Base-by-base conservation (phyloP, 768 basidiomycete species). In the Rhizopogon rudus region DNA sequence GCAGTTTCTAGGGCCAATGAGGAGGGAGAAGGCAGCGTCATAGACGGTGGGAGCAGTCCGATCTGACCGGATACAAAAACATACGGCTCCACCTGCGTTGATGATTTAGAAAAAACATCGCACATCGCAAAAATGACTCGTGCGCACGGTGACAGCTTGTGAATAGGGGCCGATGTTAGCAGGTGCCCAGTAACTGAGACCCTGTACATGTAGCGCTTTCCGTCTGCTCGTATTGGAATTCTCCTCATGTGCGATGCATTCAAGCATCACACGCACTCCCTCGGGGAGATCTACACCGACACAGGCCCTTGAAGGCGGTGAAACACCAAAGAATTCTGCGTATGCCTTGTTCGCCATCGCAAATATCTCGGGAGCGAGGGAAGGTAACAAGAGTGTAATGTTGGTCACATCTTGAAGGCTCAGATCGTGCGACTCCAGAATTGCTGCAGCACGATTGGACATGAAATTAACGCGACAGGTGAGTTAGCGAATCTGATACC, bases 121-220 rank as follows among this genome's bases (percentile, higher is more conserved):
- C 35, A 22, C 10, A 45, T n/a, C 13, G 9, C 41, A n/a, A 35
- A 44, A 55, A 33, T 12, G 25, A 25, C 14, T 51, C 5, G 42
- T 52, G 72, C 84, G 62, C 52, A 95, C 96, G 51, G 78, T 76
- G 60, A 98, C 82, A 2, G 93, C 89, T 71, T 99, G 97, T 4
- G 93, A 97, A 70, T 99, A 99, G 4, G 97, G 97, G 0, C 97
- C 97, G 53, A 99, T 98, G 67, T 98, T 99, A 9, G 97, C 97
- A 12, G 97, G 94, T 28, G 95, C 97, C 97, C 97, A 99, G 65
- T 98, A 98, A 69, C 96, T 98, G 58, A 98, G 65, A 8, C 94
- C 81, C 70, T 98, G 97, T 2, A 99, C 97, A 65, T 99, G 97
- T 44, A 98, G 76, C 0, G 91, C 87, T 53, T 82, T 82, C 43